phyloP scores from a whole-genome alignment of 1,284 basidiomycete species.

The Xerocomus minutiporus region DNA sequence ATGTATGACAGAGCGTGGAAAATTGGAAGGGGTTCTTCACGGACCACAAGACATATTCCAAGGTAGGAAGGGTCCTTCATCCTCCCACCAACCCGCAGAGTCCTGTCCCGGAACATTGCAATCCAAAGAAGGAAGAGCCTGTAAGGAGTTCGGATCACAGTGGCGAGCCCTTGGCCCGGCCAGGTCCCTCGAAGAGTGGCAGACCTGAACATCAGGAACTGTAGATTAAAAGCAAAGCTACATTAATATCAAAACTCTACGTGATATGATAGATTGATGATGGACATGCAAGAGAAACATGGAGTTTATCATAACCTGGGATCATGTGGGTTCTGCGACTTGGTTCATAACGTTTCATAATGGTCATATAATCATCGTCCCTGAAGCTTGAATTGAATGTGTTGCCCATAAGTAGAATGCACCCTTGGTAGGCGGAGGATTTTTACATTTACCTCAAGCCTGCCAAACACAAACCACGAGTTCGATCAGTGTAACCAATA shows the following conservation, averaged over 20 bases:
- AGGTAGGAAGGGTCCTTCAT: slow-evolving; percentile 73
- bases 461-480: slow-evolving; percentile 28
- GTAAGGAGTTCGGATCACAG: slow-evolving; percentile 6
- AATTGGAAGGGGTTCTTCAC: slow-evolving; percentile 90
- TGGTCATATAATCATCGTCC: slow-evolving; percentile 27
- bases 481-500: slow-evolving; percentile 19
- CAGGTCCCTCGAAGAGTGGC: slow-evolving; percentile 8
- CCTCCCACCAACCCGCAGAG: slow-evolving; percentile 72
- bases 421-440: slow-evolving; percentile 1
- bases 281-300: slow-evolving; percentile 27
- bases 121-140: slow-evolving; percentile 49
- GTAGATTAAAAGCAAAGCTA: slow-evolving; percentile 25
- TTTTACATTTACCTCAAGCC: slow-evolving; percentile 29
- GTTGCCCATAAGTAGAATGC: neutral
- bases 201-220: slow-evolving; percentile 36
- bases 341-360: slow-evolving; percentile 24
- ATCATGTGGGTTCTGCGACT: neutral
- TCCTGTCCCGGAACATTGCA: slow-evolving; percentile 78
- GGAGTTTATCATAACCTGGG: slow-evolving; percentile 13
- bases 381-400: slow-evolving; percentile 12
- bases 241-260: slow-evolving; percentile 7
- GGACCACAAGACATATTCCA: slow-evolving; percentile 72
- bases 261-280: slow-evolving; percentile 20
- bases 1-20: slow-evolving; percentile 53
- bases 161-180: slow-evolving; percentile 11